These are phyloP conservation scores for Xylaria digitata DNA, from an alignment of 2,329 filamentous ascomycete genomes.

Conservation along the genomic window DNA sequence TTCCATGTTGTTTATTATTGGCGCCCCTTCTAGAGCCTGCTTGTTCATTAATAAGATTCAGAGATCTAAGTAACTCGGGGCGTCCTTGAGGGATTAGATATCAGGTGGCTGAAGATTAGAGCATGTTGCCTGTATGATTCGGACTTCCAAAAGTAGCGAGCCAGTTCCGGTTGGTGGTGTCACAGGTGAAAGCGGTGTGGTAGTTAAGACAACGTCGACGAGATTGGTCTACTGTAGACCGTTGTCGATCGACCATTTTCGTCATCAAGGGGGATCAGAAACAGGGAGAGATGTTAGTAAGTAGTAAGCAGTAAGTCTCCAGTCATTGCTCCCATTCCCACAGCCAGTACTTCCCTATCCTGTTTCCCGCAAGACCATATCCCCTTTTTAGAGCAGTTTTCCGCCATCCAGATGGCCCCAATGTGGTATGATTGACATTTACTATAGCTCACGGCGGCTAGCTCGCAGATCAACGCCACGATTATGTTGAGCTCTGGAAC, in stretches of 20 bases:
- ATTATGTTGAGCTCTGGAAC: conserved; percentile 1
- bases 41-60: no score
- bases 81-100: background rate
- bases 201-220: conserved; percentile 8
- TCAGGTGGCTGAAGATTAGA: conserved; percentile 9
- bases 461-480: conserved; percentile 15
- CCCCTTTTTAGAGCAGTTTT: conserved; percentile 1
- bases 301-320: background rate
- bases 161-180: conserved; percentile 1
- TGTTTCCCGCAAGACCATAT: background rate
- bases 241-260: conserved; percentile 7
- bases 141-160: conserved; percentile 1
- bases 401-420: background rate
- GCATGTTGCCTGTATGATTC: conserved; percentile 3
- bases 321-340: background rate
- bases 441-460: conserved; percentile 7
- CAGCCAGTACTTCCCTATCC: background rate
- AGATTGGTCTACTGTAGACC: background rate
- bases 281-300: background rate
- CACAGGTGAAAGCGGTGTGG: conserved; percentile 23
- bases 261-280: background rate
- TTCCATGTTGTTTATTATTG: no score
- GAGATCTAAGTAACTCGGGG: no score
- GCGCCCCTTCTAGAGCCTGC: no score
- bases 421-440: conserved; percentile 11